Percentiles rank a stretch among this genome's conserved stretches.
Evolutionary conservation across 306 rosid species (phyloP).

Genomic region (Corylus avellana): DNA sequence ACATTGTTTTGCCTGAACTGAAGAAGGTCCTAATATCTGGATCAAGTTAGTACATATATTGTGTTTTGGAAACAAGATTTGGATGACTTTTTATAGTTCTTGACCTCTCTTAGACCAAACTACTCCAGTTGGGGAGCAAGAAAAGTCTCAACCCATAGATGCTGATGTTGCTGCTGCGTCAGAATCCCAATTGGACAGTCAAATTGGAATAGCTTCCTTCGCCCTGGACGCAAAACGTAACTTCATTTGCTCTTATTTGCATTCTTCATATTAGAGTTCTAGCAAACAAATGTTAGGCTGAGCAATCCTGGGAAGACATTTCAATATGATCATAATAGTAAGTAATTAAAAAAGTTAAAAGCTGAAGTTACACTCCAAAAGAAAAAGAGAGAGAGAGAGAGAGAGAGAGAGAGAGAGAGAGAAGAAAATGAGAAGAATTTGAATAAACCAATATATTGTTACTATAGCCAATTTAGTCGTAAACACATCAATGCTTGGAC

Average conservation of each 20-base stretch:
- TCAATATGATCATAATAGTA: background rate
- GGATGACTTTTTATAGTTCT: constrained; percentile 31
- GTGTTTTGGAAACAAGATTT: constrained; percentile 22
- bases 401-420: background rate
- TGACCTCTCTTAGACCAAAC: constrained; percentile 63
- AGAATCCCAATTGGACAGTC: constrained; percentile 41
- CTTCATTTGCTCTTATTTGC: background rate
- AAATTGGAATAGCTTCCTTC: constrained; percentile 36
- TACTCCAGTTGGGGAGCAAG: constrained; percentile 45
- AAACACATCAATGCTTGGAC: too few relatives aligned
- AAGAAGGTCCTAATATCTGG: background rate
- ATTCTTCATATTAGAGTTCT: background rate
- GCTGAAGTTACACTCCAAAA: background rate
- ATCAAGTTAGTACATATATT: background rate
- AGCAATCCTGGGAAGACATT: background rate
- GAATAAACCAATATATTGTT: background rate
- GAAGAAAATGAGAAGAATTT: background rate
- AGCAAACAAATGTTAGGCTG: background rate
- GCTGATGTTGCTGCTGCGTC: constrained; percentile 43
- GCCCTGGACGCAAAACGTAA: constrained; percentile 54
- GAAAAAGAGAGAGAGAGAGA: background rate
- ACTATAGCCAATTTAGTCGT: background rate
- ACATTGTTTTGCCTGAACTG: background rate
- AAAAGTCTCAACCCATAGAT: constrained; percentile 49
- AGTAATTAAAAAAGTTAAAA: background rate